Conservation (phyloP, 192 early-diverging fungal genomes). For the Gaertneriomyces semiglobifer region DNA sequence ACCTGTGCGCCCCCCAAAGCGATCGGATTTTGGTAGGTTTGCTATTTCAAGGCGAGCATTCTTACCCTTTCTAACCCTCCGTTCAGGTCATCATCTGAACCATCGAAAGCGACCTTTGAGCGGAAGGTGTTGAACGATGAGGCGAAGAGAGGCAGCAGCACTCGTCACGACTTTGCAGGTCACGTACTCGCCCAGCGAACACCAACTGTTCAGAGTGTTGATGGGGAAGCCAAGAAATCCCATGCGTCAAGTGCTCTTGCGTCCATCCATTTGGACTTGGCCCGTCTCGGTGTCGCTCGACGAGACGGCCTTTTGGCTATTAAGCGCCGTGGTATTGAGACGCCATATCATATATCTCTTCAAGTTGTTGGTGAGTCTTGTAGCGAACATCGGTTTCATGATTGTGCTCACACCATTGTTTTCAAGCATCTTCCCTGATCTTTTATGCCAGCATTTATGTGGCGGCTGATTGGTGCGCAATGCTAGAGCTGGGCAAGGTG, state of each 20-base stretch:
- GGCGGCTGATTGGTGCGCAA: not conserved
- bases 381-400: not conserved
- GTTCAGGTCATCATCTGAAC: not conserved
- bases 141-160: not conserved
- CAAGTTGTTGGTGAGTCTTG: not conserved
- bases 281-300: not conserved
- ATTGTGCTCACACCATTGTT: not conserved
- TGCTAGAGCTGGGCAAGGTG: not conserved
- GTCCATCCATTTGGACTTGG: slow-evolving; percentile 1
- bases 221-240: not conserved
- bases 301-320: not conserved
- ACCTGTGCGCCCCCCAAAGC: too few species aligned
- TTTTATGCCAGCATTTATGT: too few species aligned
- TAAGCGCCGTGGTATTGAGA: not conserved
- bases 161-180: not conserved
- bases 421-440: not conserved
- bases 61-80: too few species aligned
- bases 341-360: not conserved
- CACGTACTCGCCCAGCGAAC: not conserved
- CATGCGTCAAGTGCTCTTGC: not conserved
- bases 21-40: too few species aligned
- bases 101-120: not conserved
- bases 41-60: too few species aligned
- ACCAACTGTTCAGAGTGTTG: not conserved
- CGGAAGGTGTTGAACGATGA: not conserved